Base-by-base conservation (phyloP, 176 grass and related monocot species). In the Raddia distichophylla region DNA sequence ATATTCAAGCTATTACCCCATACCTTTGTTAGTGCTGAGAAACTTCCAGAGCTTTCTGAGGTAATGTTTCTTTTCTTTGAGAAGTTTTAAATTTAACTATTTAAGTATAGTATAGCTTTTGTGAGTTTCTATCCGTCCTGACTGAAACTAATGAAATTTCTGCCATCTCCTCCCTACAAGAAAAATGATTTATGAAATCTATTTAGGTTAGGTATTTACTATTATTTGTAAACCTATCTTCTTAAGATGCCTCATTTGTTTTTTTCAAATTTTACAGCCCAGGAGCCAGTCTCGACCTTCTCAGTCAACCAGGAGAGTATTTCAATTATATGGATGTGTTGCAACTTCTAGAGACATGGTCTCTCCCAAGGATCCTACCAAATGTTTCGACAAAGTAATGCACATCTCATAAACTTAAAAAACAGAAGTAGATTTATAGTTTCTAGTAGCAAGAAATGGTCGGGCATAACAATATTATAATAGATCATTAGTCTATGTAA, bases 1-100 rank as follows among this genome's bases (percentile, higher is more conserved):
- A 98, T 98, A 91, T 98, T 98, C 83, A 98, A 98, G 82, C 76
- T 95, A 75, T 93, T 98, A 78, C 96, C 96, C 8, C 96, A 95
- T 82, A 84, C 88, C 43, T 98, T 95, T 7, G 43, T 98, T 58
- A 79, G 89, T 77, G 73, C 83, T 63, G 86, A 90, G 2, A 85
- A 95, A 61, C 93, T 98, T 86, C 90, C 96, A 37, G 88, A 83
- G 83, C 88, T 95, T 88, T 78, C 62, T 60, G 20, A 2, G 90
- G 93, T 98, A 95, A 63, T 81, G 42, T 19, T 82, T 13, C 32
- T 94, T 67, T 66, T 94, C 9, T 64, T 35, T 61, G 48, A 44
- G 22, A 75, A 80, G 53, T 89, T 89, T 40, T 32, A 62, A 47
- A 79, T 35, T 56, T 35, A 60, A 51, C 10, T 70, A 69, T 22